Evolutionary conservation across 1,139 yeast genomes (phyloP).

Genomic region (Blastobotrys persicus): DNA sequence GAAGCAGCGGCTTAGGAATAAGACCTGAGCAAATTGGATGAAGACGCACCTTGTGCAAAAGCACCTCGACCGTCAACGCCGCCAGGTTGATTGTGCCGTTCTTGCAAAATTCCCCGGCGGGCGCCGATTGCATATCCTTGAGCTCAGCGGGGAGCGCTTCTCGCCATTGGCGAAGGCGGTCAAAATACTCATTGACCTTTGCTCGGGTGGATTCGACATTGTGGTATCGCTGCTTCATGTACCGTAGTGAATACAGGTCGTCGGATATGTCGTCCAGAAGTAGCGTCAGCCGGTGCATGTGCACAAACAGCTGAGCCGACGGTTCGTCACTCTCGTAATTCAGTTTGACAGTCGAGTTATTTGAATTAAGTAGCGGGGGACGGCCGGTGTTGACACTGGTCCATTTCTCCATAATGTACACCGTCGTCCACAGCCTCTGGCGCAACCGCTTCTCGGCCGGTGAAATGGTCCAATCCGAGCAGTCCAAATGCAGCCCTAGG

Average conservation of each 20-base stretch:
- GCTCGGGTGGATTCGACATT: slow-evolving; percentile 21
- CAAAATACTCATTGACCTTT: slow-evolving; percentile 28
- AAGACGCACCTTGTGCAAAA: slow-evolving; percentile 33
- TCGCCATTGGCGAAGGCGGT: slow-evolving; percentile 32
- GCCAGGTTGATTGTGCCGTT: slow-evolving; percentile 38
- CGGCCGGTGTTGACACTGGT: slow-evolving; percentile 35
- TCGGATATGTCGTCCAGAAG: slow-evolving; percentile 33
- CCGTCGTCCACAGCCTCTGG: slow-evolving; percentile 37
- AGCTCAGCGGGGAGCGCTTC: slow-evolving; percentile 33
- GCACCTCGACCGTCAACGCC: slow-evolving; percentile 35
- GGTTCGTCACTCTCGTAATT: slow-evolving; percentile 33
- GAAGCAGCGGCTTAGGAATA: slow-evolving; percentile 21
- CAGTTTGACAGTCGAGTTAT: slow-evolving; percentile 28
- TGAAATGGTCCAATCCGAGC: slow-evolving; percentile 36
- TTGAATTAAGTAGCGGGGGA: slow-evolving; percentile 32
- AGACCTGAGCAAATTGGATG: slow-evolving; percentile 27
- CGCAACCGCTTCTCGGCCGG: slow-evolving; percentile 34
- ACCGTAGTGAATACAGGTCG: slow-evolving; percentile 31
- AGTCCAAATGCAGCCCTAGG: slow-evolving; percentile 39
- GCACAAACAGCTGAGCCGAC: slow-evolving; percentile 35
- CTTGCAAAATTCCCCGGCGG: slow-evolving; percentile 34
- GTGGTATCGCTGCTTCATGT: slow-evolving; percentile 25
- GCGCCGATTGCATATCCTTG: slow-evolving; percentile 28
- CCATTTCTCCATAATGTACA: slow-evolving; percentile 40
- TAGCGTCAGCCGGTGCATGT: slow-evolving; percentile 32